A percentile compares a stretch with the other conserved stretches of the same genome.
Evolutionary conservation across 768 basidiomycete species (phyloP).

Genomic region (Neoboletus magnificus): DNA sequence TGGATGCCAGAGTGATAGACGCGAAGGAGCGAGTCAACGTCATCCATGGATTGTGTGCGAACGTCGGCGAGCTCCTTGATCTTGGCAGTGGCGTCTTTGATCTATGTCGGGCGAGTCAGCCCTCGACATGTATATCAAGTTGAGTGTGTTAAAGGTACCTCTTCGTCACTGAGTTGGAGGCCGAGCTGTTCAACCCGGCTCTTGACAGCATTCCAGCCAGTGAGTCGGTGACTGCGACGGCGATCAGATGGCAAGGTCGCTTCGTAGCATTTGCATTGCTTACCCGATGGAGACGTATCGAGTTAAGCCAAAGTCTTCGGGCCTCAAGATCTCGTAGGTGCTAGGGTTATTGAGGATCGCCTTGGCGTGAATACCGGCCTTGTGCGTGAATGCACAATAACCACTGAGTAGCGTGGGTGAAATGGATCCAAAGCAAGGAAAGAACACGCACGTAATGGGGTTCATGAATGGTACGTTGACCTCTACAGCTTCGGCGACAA

Average conservation of each 20-base stretch:
- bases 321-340: slow-evolving; percentile 99
- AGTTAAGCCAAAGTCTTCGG: slow-evolving; percentile 96
- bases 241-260: slow-evolving; percentile 2
- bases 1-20: slow-evolving; percentile 94
- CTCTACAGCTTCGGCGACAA: slow-evolving; percentile 98
- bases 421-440: not conserved
- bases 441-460: slow-evolving; percentile 71
- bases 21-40: slow-evolving; percentile 94
- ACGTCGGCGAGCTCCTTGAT: slow-evolving; percentile 99
- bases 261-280: slow-evolving; percentile 8
- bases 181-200: slow-evolving; percentile 97
- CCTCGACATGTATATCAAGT: not conserved
- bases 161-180: slow-evolving; percentile 83
- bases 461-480: slow-evolving; percentile 98
- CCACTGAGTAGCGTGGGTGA: slow-evolving; percentile 52
- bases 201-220: slow-evolving; percentile 99
- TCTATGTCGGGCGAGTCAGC: slow-evolving; percentile 36
- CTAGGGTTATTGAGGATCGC: slow-evolving; percentile 99
- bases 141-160: slow-evolving; percentile 41
- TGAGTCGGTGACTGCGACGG: slow-evolving; percentile 74
- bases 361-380: slow-evolving; percentile 99
- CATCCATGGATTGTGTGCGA: slow-evolving; percentile 97
- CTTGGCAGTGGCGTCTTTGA: slow-evolving; percentile 98
- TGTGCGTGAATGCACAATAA: slow-evolving; percentile 99
- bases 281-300: slow-evolving; percentile 97